Evolutionary conservation across 192 early-diverging fungal genomes (phyloP).

Genomic region (Paraglomus occultum): DNA sequence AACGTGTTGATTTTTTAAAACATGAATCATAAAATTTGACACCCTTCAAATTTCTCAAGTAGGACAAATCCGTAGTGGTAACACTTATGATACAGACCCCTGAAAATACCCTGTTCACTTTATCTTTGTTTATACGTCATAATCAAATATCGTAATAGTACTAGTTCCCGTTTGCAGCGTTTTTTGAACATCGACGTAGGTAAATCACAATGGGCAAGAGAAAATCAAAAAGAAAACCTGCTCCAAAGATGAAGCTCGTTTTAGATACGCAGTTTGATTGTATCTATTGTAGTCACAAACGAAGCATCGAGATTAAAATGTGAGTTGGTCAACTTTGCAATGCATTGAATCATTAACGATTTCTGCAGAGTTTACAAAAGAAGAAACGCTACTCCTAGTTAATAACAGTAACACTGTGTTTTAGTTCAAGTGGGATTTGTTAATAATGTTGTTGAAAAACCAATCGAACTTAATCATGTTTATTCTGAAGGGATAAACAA

Average conservation of each 20-base stretch:
- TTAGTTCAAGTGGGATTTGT: slow-evolving; percentile 7
- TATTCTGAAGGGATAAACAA: slow-evolving; percentile 46
- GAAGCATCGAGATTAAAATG: slow-evolving; percentile 67
- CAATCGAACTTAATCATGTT: background rate
- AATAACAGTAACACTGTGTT: too few species aligned
- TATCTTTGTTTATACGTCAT: too few species aligned
- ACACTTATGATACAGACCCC: too few species aligned
- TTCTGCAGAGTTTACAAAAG: slow-evolving; percentile 9
- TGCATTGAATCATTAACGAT: background rate
- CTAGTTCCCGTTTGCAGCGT: too few species aligned
- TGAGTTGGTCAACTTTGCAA: slow-evolving; percentile 40
- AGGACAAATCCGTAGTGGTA: too few species aligned
- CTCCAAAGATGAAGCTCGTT: slow-evolving; percentile 51
- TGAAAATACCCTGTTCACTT: too few species aligned
- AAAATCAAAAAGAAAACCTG: slow-evolving; percentile 69
- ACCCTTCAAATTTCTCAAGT: too few species aligned
- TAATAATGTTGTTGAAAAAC: background rate
- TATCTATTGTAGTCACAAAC: slow-evolving; percentile 83
- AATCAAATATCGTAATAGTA: too few species aligned
- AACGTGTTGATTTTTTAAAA: too few species aligned
- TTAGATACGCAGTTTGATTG: slow-evolving; percentile 75
- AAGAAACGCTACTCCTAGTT: background rate
- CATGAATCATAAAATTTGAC: too few species aligned
- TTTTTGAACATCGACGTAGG: too few species aligned
- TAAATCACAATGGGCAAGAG: slow-evolving; percentile 59